Evolutionary conservation across 352 stramenopile species (phyloP).

Genomic region (Phytophthora sojae): DNA sequence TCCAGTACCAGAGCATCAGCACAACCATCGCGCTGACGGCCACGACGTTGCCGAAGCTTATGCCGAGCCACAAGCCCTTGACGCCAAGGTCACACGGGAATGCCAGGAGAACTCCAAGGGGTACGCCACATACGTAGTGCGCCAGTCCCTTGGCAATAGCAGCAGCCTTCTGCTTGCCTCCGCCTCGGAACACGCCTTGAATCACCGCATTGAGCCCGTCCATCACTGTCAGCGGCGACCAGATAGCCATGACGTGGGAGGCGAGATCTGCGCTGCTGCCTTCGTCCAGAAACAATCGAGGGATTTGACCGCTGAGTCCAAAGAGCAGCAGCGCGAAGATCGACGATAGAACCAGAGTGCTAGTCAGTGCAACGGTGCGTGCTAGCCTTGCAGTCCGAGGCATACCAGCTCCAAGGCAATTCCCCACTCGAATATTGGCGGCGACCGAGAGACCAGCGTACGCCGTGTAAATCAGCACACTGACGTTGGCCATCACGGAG

Average conservation of each 20-base stretch:
- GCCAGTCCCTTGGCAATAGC: conserved; percentile 62
- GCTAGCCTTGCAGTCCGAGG: conserved; percentile 48
- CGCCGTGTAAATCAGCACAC: conserved; percentile 59
- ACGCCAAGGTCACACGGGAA: conserved; percentile 51
- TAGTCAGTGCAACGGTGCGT: conserved; percentile 32
- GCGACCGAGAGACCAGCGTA: conserved; percentile 58
- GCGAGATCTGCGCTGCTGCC: conserved; percentile 43
- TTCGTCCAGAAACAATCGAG: conserved; percentile 48
- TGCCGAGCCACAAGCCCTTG: conserved; percentile 59
- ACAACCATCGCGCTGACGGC: conserved; percentile 3
- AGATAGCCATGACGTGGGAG: conserved; percentile 44
- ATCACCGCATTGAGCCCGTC: conserved; percentile 56
- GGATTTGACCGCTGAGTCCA: conserved; percentile 27
- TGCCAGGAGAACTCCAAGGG: conserved; percentile 57
- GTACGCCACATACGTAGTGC: conserved; percentile 74
- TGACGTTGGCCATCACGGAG: conserved; percentile 62
- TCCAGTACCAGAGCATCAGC: not conserved
- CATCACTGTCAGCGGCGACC: conserved; percentile 48
- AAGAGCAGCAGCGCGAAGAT: conserved; percentile 12
- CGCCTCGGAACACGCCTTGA: conserved; percentile 69
- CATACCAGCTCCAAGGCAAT: conserved; percentile 50
- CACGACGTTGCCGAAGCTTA: conserved; percentile 39
- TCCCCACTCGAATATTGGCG: conserved; percentile 62
- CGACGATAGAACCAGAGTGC: conserved; percentile 29
- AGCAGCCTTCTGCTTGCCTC: conserved; percentile 54